Evolutionary conservation across 208 protist genomes (phyloP).

Genomic region (Trichomonas tenax): DNA sequence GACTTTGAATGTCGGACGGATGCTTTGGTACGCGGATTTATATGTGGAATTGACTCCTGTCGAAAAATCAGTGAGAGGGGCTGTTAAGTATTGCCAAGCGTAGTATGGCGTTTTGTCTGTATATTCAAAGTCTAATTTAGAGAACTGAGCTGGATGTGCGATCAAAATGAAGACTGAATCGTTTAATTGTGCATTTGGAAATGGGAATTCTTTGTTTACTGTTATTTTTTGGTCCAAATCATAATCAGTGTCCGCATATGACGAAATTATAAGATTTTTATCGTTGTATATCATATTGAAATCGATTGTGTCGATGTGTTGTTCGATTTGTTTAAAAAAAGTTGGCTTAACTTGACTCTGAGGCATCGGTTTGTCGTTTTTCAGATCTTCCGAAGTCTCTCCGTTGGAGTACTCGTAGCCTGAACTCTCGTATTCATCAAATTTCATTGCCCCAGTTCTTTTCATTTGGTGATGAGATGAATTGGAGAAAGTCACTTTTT

Average conservation of each 20-base stretch:
- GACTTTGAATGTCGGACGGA: not conserved
- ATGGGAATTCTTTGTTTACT: not conserved
- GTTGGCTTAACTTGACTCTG: not conserved
- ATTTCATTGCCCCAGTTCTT: not conserved
- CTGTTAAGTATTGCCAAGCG: too few species aligned
- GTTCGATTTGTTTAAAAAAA: not conserved
- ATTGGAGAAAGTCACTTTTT: too few species aligned
- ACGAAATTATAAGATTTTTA: not conserved
- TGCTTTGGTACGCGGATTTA: not conserved
- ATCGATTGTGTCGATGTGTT: not conserved
- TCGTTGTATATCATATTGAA: not conserved
- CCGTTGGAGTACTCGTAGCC: not conserved
- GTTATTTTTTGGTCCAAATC: not conserved
- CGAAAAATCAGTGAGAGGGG: not conserved
- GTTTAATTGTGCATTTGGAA: not conserved
- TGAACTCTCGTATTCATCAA: not conserved
- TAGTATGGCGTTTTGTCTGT: not conserved
- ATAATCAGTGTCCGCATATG: not conserved
- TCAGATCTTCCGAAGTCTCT: not conserved
- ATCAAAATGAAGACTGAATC: not conserved
- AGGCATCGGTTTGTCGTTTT: not conserved
- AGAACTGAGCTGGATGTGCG: not conserved
- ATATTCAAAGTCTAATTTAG: not conserved
- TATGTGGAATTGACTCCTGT: not conserved
- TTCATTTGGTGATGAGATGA: not conserved